Evolutionary conservation across 1,284 basidiomycete species (phyloP).

Genomic region (Dichomitus squalens): DNA sequence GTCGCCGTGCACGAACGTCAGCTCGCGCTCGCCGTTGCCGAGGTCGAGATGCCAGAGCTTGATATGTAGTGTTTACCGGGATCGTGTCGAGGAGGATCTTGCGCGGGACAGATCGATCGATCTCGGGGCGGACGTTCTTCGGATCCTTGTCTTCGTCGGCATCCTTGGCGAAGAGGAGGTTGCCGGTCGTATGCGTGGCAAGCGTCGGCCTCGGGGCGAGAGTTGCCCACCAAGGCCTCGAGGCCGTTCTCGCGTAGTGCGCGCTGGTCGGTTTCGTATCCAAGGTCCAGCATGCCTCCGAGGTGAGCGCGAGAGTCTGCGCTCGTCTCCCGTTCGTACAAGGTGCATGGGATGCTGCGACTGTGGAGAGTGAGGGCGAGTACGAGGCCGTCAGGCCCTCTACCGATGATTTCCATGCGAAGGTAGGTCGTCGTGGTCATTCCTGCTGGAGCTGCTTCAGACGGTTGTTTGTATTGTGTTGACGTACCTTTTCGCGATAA

Average conservation of each 20-base stretch:
- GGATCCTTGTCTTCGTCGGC: neutral
- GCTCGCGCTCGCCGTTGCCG: conserved; percentile 11
- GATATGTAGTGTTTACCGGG: conserved; percentile 6
- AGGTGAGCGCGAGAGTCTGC: conserved; percentile 6
- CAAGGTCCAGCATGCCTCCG: conserved; percentile 21
- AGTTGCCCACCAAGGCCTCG: conserved; percentile 3
- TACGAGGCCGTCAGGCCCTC: conserved; percentile 13
- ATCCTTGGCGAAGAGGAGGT: neutral
- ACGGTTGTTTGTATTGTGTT: too few relatives aligned
- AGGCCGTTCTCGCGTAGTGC: conserved; percentile 20
- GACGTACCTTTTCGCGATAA: too few relatives aligned
- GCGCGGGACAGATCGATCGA: conserved; percentile 15
- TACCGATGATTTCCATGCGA: conserved; percentile 20
- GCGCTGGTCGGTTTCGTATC: conserved; percentile 15
- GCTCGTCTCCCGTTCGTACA: conserved; percentile 20
- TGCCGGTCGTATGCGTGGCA: conserved; percentile 1
- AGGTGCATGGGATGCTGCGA: conserved; percentile 15
- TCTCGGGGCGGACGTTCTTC: conserved; percentile 15
- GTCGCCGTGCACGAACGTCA: conserved; percentile 13
- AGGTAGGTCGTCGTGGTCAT: neutral
- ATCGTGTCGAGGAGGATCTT: conserved; percentile 15
- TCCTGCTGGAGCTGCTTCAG: too few relatives aligned
- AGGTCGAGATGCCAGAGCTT: conserved; percentile 3
- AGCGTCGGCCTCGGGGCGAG: conserved; percentile 13
- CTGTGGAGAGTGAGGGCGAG: conserved; percentile 15